phyloP scores from a whole-genome alignment of 78 protist genomes.

The Planoprotostelium fungivorum region DNA sequence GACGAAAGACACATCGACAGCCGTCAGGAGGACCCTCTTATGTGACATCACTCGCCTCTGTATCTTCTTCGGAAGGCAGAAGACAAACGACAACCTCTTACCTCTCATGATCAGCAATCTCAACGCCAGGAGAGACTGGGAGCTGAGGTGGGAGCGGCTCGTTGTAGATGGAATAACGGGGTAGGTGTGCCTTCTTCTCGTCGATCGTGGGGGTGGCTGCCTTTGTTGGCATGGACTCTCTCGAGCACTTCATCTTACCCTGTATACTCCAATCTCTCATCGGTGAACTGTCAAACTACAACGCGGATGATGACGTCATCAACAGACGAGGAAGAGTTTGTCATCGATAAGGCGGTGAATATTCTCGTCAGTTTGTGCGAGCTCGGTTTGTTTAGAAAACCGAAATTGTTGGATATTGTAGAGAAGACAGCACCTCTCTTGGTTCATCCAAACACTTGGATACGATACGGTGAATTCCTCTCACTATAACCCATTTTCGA shows the following conservation, averaged over 20 bases:
- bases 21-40: slow-evolving; percentile 27
- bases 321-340: slow-evolving; percentile 60
- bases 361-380: slow-evolving; percentile 18
- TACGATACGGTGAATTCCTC: slow-evolving; percentile 42
- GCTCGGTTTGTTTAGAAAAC: slow-evolving; percentile 35
- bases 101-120: slow-evolving; percentile 50
- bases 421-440: slow-evolving; percentile 46
- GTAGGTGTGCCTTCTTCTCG: slow-evolving; percentile 57
- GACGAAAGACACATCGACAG: slow-evolving; percentile 52
- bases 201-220: slow-evolving; percentile 59
- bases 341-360: slow-evolving; percentile 50
- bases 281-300: neutral
- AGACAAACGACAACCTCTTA: slow-evolving; percentile 40
- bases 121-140: slow-evolving; percentile 54
- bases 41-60: slow-evolving; percentile 27
- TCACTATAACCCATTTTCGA: no score
- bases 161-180: no score
- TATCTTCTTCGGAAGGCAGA: slow-evolving; percentile 55
- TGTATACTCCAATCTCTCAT: slow-evolving; percentile 31
- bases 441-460: slow-evolving; percentile 58
- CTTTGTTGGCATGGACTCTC: slow-evolving; percentile 46
- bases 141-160: no score
- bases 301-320: neutral
- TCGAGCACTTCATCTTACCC: slow-evolving; percentile 54
- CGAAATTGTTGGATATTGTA: slow-evolving; percentile 36